These are phyloP conservation scores for Coemansia aciculifera DNA, from an alignment of 192 early-diverging fungal species.

Conservation along the genomic window DNA sequence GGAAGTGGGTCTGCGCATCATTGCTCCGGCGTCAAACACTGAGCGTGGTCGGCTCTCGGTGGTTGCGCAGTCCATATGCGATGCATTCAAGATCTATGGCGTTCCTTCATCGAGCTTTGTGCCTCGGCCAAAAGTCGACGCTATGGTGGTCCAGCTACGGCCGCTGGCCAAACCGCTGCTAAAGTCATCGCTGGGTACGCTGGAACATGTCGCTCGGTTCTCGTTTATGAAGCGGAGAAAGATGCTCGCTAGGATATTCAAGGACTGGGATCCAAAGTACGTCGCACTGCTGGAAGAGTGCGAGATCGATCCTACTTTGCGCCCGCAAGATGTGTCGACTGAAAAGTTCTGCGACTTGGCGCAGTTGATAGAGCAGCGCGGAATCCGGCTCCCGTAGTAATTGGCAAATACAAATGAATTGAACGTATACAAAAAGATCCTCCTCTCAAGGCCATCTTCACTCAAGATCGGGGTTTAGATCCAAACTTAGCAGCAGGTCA, in stretches of 20 bases:
- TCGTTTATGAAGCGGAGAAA: constrained; percentile 72
- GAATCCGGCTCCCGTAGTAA: constrained; percentile 32
- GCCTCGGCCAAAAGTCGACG: constrained; percentile 76
- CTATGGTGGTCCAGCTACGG: constrained; percentile 67
- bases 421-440: neutral
- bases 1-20: constrained; percentile 71
- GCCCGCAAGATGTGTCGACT: constrained; percentile 66
- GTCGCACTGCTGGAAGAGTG: constrained; percentile 54
- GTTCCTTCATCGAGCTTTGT: constrained; percentile 68
- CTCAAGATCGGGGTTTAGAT: constrained; percentile 55
- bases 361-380: constrained; percentile 46
- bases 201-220: constrained; percentile 64
- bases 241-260: constrained; percentile 62
- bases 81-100: constrained; percentile 62
- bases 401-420: neutral
- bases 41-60: constrained; percentile 69
- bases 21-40: constrained; percentile 54
- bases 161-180: constrained; percentile 54
- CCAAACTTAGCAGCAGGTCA: constrained; percentile 51
- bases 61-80: constrained; percentile 69
- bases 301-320: constrained; percentile 57
- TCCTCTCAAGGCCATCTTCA: neutral
- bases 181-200: constrained; percentile 52
- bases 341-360: constrained; percentile 64
- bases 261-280: constrained; percentile 54